Conservation (phyloP, 176 grass and related monocot species). For the Ensete ventricosum region DNA sequence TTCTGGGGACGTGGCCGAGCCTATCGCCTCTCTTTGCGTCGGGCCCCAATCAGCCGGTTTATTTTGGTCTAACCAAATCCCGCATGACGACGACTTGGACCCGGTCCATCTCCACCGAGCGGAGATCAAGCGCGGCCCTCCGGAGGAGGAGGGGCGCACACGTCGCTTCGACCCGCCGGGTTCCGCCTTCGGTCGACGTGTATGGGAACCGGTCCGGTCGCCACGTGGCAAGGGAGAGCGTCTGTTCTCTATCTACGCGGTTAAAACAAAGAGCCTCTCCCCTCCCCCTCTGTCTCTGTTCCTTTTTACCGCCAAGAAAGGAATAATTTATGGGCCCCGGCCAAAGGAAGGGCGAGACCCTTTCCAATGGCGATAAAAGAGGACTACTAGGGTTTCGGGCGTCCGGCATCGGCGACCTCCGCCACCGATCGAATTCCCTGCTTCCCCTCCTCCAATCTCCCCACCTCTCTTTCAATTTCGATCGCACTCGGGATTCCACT, state of each 20-base stretch:
- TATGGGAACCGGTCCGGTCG: no score
- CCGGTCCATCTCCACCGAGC: no score
- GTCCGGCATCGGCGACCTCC: background rate
- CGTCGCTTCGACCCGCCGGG: no score
- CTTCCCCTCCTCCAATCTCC: background rate
- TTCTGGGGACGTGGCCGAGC: background rate
- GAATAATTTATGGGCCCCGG: background rate
- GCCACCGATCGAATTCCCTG: background rate
- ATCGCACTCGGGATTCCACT: background rate
- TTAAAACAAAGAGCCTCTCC: no score
- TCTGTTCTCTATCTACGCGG: no score
- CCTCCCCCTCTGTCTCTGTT: no score
- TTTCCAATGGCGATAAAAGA: constrained; percentile 1
- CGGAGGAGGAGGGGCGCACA: background rate
- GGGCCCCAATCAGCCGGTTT: background rate
- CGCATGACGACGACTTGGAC: no score
- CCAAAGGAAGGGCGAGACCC: background rate
- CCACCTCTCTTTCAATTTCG: no score
- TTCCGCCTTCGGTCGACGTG: no score
- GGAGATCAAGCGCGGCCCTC: no score
- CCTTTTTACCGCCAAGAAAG: no score
- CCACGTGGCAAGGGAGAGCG: background rate
- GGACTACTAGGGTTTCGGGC: background rate
- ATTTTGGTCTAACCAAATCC: no score
- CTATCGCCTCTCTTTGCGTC: background rate